phyloP scores from a whole-genome alignment of 225 moss, liverwort and hornwort genomes.

The Polytrichum formosum region DNA sequence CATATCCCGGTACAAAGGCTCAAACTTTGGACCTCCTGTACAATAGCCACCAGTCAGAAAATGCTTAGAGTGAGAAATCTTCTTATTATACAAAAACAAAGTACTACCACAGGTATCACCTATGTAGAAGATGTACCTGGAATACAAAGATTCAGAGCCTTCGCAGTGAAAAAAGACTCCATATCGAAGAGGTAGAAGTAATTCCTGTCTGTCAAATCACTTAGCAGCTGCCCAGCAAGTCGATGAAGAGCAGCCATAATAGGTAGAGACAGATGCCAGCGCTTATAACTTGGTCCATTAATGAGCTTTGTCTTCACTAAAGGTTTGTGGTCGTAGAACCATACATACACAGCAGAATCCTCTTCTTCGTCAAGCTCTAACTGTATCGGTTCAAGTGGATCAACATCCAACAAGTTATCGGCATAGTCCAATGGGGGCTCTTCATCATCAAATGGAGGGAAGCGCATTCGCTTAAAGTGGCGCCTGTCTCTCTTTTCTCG shows the following conservation, averaged over 20 bases:
- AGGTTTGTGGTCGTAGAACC: constrained; percentile 99
- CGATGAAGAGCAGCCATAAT: constrained; percentile 99
- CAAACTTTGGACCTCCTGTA: constrained; percentile 96
- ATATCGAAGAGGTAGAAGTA: constrained; percentile 99
- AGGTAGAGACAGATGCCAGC: constrained; percentile 97
- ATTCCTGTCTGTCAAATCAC: constrained; percentile 93
- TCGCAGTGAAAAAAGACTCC: constrained; percentile 99
- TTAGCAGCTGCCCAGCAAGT: constrained; percentile 92
- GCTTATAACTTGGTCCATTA: constrained; percentile 97
- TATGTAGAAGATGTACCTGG: constrained; percentile 41
- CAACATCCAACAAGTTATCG: constrained; percentile 93
- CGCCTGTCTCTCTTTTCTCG: constrained; percentile 96
- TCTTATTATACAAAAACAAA: too few species aligned
- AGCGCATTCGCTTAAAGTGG: constrained; percentile 99
- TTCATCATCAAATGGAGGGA: constrained; percentile 97
- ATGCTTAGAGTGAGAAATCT: too few species aligned
- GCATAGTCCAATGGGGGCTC: constrained; percentile 99
- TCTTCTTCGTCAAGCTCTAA: constrained; percentile 98
- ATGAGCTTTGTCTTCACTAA: constrained; percentile 97
- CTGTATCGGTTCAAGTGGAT: constrained; percentile 93
- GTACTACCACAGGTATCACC: too few species aligned
- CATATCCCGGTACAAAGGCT: constrained; percentile 97
- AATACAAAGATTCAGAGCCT: constrained; percentile 97
- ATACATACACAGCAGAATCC: constrained; percentile 93
- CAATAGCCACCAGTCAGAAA: background rate